These are phyloP conservation scores for Apodospora peruviana DNA, from an alignment of 495 filamentous ascomycete genomes.

Conservation along the genomic window DNA sequence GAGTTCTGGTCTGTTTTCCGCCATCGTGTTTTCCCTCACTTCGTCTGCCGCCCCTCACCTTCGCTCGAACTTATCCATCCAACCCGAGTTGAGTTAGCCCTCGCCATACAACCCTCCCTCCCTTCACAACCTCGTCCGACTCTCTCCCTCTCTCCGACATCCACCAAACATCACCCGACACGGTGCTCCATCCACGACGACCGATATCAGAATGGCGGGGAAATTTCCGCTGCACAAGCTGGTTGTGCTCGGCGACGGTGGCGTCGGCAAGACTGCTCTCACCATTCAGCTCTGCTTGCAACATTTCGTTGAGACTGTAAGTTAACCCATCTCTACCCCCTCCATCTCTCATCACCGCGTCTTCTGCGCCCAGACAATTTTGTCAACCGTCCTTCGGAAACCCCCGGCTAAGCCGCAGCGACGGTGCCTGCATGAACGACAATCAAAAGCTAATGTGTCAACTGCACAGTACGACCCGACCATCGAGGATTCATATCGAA, in stretches of 20 bases:
- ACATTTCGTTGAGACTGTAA: constrained; percentile 55
- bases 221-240: constrained; percentile 98
- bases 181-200: constrained; percentile 1
- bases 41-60: constrained; percentile 8
- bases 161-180: too few species aligned
- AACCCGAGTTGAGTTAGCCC: not conserved
- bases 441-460: constrained; percentile 18
- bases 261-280: constrained; percentile 91
- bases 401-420: not conserved
- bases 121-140: not conserved
- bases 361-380: not conserved
- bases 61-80: too few species aligned
- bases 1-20: not conserved
- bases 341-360: not conserved
- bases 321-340: constrained; percentile 11
- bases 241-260: constrained; percentile 81
- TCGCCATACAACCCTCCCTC: constrained; percentile 2
- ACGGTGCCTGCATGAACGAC: not conserved
- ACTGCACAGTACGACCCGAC: constrained; percentile 76
- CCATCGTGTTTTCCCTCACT: not conserved
- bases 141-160: not conserved
- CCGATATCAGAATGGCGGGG: constrained; percentile 45
- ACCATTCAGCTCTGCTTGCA: constrained; percentile 85
- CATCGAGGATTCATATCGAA: constrained; percentile 95
- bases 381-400: not conserved